Evolutionary conservation across 805 yeast genomes (phyloP).

Genomic region (Wickerhamomyces chambardii): DNA sequence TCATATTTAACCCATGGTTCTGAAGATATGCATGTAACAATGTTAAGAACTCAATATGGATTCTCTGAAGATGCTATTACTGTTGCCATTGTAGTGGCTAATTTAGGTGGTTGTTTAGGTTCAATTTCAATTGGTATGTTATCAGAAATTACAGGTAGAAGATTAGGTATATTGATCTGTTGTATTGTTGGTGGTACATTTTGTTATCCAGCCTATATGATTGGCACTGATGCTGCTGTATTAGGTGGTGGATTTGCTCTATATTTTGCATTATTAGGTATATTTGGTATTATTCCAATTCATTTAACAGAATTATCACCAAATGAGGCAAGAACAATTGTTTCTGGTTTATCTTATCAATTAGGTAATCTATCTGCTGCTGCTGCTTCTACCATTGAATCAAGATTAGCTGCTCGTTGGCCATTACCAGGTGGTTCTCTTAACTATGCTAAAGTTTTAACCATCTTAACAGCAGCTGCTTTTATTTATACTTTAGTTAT

Average conservation of each 20-base stretch:
- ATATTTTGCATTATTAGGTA: slow-evolving; percentile 60
- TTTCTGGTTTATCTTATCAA: slow-evolving; percentile 58
- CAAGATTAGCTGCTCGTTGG: slow-evolving; percentile 51
- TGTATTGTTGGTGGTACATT: slow-evolving; percentile 51
- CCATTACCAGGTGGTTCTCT: slow-evolving; percentile 33
- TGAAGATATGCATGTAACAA: slow-evolving; percentile 65
- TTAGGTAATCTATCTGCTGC: slow-evolving; percentile 67
- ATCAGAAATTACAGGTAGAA: slow-evolving; percentile 54
- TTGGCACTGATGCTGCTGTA: slow-evolving; percentile 28
- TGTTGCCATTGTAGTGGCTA: slow-evolving; percentile 52
- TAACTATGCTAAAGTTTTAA: slow-evolving; percentile 64
- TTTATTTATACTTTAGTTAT: slow-evolving; percentile 41
- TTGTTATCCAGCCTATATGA: slow-evolving; percentile 49
- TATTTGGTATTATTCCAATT: slow-evolving; percentile 66
- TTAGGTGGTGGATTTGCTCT: slow-evolving; percentile 56
- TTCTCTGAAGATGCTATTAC: slow-evolving; percentile 40
- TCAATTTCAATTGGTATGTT: slow-evolving; percentile 49
- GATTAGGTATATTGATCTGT: slow-evolving; percentile 43
- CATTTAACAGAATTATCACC: slow-evolving; percentile 61
- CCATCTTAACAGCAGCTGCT: slow-evolving; percentile 59
- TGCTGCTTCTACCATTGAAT: slow-evolving; percentile 65
- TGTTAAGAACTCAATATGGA: slow-evolving; percentile 42
- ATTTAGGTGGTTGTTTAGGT: slow-evolving; percentile 60
- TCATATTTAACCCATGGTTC: slow-evolving; percentile 69
- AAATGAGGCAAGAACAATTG: slow-evolving; percentile 53